Evolutionary conservation across 2,329 filamentous ascomycete species (phyloP), one percentile per base, ranked within the genome.

Genomic region (Westerdykella aurantiaca): DNA sequence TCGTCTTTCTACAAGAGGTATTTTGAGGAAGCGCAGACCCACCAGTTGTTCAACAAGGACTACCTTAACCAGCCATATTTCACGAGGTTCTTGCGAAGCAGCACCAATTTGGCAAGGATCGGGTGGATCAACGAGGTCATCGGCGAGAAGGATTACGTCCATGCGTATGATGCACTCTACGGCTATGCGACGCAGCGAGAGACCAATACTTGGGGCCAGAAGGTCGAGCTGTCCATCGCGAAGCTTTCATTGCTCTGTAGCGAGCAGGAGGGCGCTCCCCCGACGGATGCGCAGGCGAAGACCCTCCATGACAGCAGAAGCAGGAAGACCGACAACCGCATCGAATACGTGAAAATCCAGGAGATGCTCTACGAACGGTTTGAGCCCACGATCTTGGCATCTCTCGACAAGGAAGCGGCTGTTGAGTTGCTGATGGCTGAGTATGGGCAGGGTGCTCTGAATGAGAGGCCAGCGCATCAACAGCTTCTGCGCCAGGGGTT

Each of bases 111-210:
- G 49, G 83, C 84, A 22, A 88, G 88, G 56, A 76, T 98, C 37
- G 83, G 84, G 39, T 98, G 93, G 93, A 95, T 98, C 70, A 94
- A 98, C 63, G 90, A 97, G 61, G 78, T 97, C 6, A 76, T 82
- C 47, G 77, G 79, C 18, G 86, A 93, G 61, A 76, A 82, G 46
- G 82, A 95, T 56, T 88, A 88, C 50, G 73, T 79, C 11, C 78
- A 80, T 44, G 90, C 91, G 10, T 83, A 85, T 5, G 71, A 80
- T 34, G 85, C 83, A 0, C 75, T 98, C 38, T 72, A 86, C 35
- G 72, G 80, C 6, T 75, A 90, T 16, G 89, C 87, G 0, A 71
- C 83, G 16, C 75, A 77, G 39, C 80, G 81, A 42, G 90, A 96
- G 64, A 78, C 81, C 41, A 85, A 90, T 55, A 70, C 93, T 4